Base-by-base conservation (phyloP, 805 yeast species). In the Ascoidea rubescens region DNA sequence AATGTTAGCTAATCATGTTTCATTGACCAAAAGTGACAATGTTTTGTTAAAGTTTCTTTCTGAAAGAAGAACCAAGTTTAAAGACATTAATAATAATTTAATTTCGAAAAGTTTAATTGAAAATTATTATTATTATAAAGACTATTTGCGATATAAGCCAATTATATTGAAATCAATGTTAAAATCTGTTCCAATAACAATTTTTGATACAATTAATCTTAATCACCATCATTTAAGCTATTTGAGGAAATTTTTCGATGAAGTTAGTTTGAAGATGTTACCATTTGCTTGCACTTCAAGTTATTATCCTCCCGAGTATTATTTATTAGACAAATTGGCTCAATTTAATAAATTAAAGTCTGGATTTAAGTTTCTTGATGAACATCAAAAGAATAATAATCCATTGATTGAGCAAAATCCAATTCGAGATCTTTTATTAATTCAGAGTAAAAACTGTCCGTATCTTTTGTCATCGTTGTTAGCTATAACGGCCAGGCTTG, bases 391-490 rank as follows among this genome's bases (percentile, higher is more conserved):
- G 6, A 33, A 33, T 33, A 10, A 6, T 7, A 33, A 33, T 33
- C 42, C 42, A 7, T 33, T 33, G 42, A 10, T 7, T 7, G 42
- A 33, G 10, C 42, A 33, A 58, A 70, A 72, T 53, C 77, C 80
- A 5, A 70, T 74, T 8, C 60, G 82, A 47, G 84, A 79, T 55
- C 69, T 79, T 6, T 61, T 80, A 4, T 60, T 80, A 17, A 60
- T 64, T 21, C 71, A 74, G 57, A 82, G 82, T 0, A 64, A 68
- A 2, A 65, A 65, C 12, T 78, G 75, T 53, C 68, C 77, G 1
- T 79, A 73, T 57, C 59, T 80, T 14, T 63, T 80, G 32, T 77
- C 80, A 5, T 82, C 82, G 0, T 69, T 79, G 44, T 61, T 80
- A 37, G 78, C 84, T 2, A 75, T 78, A 54, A 81, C 84, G 1